These are phyloP conservation scores for Stellera chamaejasme DNA, from an alignment of 345 rosid species.

Conservation along the genomic window DNA sequence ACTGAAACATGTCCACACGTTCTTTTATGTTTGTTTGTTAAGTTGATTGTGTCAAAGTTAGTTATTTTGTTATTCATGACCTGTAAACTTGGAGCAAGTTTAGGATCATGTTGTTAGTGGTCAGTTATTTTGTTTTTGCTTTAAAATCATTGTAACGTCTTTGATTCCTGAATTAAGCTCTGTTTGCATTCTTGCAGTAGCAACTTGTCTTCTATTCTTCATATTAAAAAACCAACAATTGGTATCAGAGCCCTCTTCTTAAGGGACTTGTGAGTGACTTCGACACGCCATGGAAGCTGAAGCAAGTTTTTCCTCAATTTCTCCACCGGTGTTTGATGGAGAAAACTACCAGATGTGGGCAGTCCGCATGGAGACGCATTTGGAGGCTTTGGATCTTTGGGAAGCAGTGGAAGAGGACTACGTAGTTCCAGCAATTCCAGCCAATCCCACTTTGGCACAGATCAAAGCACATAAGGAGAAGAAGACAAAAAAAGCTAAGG, in stretches of 20 bases:
- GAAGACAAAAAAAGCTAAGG: constrained; percentile 7
- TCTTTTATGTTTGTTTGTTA: no score
- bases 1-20: no score
- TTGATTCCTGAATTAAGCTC: no score
- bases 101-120: no score
- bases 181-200: no score
- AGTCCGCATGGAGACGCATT: neutral
- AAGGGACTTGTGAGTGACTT: neutral
- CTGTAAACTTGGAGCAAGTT: no score
- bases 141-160: no score
- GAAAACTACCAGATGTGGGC: constrained; percentile 1
- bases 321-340: neutral
- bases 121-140: no score
- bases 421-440: constrained; percentile 1
- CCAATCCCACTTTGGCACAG: constrained; percentile 7
- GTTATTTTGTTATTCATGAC: no score
- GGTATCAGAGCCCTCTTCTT: neutral
- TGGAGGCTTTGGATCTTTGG: constrained; percentile 7
- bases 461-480: constrained; percentile 11
- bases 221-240: no score
- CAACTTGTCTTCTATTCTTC: no score
- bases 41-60: no score
- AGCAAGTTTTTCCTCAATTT: neutral
- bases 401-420: constrained; percentile 9
- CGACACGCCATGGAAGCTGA: neutral